Evolutionary conservation across 768 basidiomycete genomes (phyloP), one percentile per base, ranked within the genome.

Genomic region (Bullera alba): DNA sequence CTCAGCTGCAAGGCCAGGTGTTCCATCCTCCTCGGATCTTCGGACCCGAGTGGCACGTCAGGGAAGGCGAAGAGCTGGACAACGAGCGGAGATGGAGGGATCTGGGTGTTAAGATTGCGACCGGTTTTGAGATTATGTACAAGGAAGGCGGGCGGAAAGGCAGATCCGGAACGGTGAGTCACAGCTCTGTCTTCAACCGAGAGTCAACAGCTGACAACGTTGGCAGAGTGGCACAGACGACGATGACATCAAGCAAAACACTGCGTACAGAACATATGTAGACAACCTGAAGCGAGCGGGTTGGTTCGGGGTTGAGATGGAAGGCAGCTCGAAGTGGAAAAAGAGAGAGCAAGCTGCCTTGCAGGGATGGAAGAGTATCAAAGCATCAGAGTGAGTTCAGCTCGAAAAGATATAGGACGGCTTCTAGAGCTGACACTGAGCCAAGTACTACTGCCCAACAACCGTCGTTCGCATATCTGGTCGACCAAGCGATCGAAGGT

Each of bases 61-160:
- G 50, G 4, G 67, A 67, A 21, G 58, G 83, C 58, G 56, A 57
- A 17, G 82, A 86, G 72, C 81, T 78, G 4, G 80, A 79, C 1
- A 73, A 76, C 35, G 83, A 87, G 58, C 81, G 83, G 81, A 79
- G 83, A 58, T 83, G 87, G 83, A 78, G 80, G 50, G 87, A 90
- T 72, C 70, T 87, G 25, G 93, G 93, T 6, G 86, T 96, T 83
- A 97, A 97, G 76, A 83, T 97, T 85, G 83, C 90, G 2, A 88
- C 88, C 56, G 95, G 95, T 1, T 96, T 96, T 55, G 95, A 99
- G 75, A 99, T 97, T 79, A 78, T 95, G 34, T 96, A 86, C 68
- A 83, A 86, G 67, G 90, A 90, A 67, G 75, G 78, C 41, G 80
- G 80, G 35, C 73, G 74, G 50, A 76, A 61, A 22, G 54, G 57